Conservation (phyloP, 139 green algal species). For the Chlamydomonas sphaeroides region DNA sequence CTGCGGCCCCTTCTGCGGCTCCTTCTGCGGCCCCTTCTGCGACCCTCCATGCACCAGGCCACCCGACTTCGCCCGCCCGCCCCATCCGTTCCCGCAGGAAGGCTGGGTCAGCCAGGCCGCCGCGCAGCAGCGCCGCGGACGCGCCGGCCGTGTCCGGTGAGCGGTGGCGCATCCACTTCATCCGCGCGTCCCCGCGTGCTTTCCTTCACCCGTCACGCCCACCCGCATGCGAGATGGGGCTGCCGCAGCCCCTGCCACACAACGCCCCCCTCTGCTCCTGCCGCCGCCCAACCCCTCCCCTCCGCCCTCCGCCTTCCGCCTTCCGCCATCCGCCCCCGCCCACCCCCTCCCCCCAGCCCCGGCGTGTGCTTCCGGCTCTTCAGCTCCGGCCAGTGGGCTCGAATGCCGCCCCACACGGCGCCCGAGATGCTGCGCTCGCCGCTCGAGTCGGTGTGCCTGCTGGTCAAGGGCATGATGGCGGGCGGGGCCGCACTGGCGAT, state of each 20-base stretch:
- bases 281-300: neutral
- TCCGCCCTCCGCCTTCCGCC: neutral
- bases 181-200: too few relatives aligned
- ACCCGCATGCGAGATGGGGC: too few relatives aligned
- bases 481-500: neutral
- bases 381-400: slow-evolving; percentile 61
- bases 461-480: slow-evolving; percentile 61
- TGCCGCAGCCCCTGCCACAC: too few relatives aligned
- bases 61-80: too few relatives aligned
- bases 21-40: too few relatives aligned
- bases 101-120: slow-evolving; percentile 80
- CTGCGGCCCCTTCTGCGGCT: too few relatives aligned
- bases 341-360: slow-evolving; percentile 36
- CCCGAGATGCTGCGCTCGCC: slow-evolving; percentile 87
- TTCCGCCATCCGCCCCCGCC: neutral
- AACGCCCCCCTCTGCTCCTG: too few relatives aligned
- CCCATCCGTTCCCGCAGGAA: slow-evolving; percentile 35
- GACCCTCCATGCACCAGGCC: too few relatives aligned
- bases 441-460: slow-evolving; percentile 78
- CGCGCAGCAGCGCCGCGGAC: slow-evolving; percentile 83
- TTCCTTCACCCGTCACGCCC: too few relatives aligned
- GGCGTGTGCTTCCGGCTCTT: slow-evolving; percentile 88
- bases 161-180: too few relatives aligned
- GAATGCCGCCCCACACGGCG: slow-evolving; percentile 68
- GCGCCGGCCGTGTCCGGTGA: slow-evolving; percentile 80